Evolutionary conservation across 768 basidiomycete genomes (phyloP).

Genomic region (Boletellus ananiceps): DNA sequence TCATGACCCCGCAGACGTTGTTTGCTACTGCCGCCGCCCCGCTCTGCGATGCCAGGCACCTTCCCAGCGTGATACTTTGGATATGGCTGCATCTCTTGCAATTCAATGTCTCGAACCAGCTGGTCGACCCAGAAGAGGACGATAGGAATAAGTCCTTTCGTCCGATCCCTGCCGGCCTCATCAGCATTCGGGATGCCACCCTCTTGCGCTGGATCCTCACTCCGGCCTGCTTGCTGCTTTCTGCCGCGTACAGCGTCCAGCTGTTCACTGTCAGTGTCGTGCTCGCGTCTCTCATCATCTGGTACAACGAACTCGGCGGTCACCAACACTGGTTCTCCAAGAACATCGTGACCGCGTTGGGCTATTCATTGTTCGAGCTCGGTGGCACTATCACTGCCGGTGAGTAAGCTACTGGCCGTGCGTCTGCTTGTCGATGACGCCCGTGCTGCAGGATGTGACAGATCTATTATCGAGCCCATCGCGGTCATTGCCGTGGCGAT

Average conservation of each 20-base stretch:
- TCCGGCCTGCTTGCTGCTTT: conserved; percentile 33
- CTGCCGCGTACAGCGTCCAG: conserved; percentile 31
- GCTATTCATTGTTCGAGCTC: conserved; percentile 35
- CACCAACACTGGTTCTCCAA: conserved; percentile 32
- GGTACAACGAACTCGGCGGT: conserved; percentile 37
- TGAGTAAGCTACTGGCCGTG: conserved; percentile 9
- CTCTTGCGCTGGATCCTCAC: conserved; percentile 36
- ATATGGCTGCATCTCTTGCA: conserved; percentile 45
- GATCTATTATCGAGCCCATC: conserved; percentile 20
- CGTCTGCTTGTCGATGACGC: conserved; percentile 1
- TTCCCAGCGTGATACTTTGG: conserved; percentile 37
- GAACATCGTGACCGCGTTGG: conserved; percentile 34
- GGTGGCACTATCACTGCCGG: conserved; percentile 37
- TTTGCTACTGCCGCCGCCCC: conserved; percentile 35
- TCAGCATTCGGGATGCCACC: conserved; percentile 34
- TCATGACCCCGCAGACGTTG: conserved; percentile 26
- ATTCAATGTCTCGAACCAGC: conserved; percentile 43
- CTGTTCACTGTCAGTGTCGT: conserved; percentile 33
- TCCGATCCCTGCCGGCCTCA: conserved; percentile 43
- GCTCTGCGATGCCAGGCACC: conserved; percentile 13
- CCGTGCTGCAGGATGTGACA: conserved; percentile 20
- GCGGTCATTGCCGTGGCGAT: conserved; percentile 27
- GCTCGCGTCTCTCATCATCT: conserved; percentile 23
- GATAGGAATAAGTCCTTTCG: conserved; percentile 40
- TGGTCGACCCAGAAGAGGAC: conserved; percentile 39